phyloP scores from a whole-genome alignment of 140 eudicot genomes.

The Cichorium intybus region DNA sequence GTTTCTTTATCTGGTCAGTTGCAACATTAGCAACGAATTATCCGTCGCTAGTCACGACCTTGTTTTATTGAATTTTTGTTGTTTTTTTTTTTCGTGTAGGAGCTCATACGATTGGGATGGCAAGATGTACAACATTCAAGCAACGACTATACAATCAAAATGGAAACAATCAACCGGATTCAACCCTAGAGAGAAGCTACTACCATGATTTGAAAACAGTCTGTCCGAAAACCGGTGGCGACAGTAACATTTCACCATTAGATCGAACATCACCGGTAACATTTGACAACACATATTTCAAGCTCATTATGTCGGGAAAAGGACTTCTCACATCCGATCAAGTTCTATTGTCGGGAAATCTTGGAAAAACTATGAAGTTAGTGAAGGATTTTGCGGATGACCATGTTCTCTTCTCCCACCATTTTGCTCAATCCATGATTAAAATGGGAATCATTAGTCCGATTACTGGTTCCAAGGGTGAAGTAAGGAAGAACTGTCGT shows the following conservation, averaged over 20 bases:
- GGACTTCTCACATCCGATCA: conserved; percentile 87
- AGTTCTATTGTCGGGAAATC: conserved; percentile 71
- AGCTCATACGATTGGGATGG: conserved; percentile 87
- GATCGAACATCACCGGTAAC: conserved; percentile 64
- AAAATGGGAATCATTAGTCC: conserved; percentile 75
- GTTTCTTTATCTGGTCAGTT: conserved; percentile 85
- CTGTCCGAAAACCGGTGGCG: conserved; percentile 78
- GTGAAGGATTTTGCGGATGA: conserved; percentile 64
- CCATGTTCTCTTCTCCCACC: conserved; percentile 50
- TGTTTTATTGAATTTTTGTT: background rate
- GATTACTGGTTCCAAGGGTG: conserved; percentile 59
- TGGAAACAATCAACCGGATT: conserved; percentile 77
- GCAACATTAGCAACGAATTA: background rate
- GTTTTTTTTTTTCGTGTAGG: conserved; percentile 35
- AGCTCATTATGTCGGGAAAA: conserved; percentile 78
- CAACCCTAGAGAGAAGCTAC: conserved; percentile 72
- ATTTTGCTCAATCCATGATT: conserved; percentile 74
- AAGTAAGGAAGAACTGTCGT: conserved; percentile 73
- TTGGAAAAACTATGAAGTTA: conserved; percentile 43
- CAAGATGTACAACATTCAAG: conserved; percentile 76
- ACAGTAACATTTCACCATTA: conserved; percentile 70
- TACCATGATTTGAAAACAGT: conserved; percentile 64
- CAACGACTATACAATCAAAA: conserved; percentile 83
- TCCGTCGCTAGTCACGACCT: background rate
- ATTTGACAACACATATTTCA: conserved; percentile 87